Conservation (phyloP, 768 basidiomycete species). For the Naganishia friedmannii region DNA sequence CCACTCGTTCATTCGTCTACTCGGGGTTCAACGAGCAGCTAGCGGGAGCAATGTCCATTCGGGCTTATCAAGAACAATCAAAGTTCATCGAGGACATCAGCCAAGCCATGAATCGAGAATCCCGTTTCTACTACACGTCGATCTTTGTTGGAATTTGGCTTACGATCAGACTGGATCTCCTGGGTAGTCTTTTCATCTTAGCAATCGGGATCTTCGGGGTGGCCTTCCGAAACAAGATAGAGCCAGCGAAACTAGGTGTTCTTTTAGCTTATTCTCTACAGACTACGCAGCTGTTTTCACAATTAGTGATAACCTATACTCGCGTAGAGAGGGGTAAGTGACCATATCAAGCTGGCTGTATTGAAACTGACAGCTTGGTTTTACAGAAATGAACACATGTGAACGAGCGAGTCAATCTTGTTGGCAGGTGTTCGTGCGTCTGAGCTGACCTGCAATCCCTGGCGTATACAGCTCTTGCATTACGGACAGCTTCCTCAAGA, state of each 20-base stretch:
- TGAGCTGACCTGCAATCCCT: not conserved
- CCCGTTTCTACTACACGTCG: slow-evolving; percentile 28
- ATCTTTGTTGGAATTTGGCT: slow-evolving; percentile 56
- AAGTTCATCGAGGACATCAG: slow-evolving; percentile 31
- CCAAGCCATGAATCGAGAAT: slow-evolving; percentile 11
- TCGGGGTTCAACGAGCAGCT: slow-evolving; percentile 32
- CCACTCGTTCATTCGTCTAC: slow-evolving; percentile 32
- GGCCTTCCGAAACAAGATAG: slow-evolving; percentile 60
- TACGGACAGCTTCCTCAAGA: slow-evolving; percentile 60
- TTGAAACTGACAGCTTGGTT: slow-evolving; percentile 29
- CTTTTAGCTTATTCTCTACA: slow-evolving; percentile 60
- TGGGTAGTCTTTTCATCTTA: slow-evolving; percentile 66
- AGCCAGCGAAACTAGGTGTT: slow-evolving; percentile 64
- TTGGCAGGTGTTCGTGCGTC: too few relatives aligned
- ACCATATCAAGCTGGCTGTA: not conserved
- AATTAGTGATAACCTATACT: not conserved
- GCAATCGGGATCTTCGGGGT: slow-evolving; percentile 70
- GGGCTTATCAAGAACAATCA: slow-evolving; percentile 29
- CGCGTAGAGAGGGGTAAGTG: not conserved
- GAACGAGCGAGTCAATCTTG: slow-evolving; percentile 59
- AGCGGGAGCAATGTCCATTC: slow-evolving; percentile 20
- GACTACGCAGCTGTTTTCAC: slow-evolving; percentile 30
- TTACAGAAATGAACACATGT: slow-evolving; percentile 59
- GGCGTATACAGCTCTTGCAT: slow-evolving; percentile 57
- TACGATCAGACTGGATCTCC: slow-evolving; percentile 63